Evolutionary conservation across 2,329 filamentous ascomycete genomes (phyloP).

Genomic region (Diaporthe sp.): DNA sequence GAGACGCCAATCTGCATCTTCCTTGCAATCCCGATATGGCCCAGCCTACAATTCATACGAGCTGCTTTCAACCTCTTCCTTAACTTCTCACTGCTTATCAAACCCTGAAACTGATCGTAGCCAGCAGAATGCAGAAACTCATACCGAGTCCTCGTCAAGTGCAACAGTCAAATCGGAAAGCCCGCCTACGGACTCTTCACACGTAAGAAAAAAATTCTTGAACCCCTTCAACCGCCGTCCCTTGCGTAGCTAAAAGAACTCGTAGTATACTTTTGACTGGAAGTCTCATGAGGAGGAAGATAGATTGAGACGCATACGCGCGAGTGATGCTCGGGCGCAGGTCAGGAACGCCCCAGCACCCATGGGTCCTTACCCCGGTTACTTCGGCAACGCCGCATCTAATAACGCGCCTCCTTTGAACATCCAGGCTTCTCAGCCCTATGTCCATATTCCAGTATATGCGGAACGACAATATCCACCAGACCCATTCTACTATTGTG

Average conservation of each 20-base stretch:
- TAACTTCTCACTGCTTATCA: neutral
- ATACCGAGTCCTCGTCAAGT: neutral
- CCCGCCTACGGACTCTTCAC: neutral
- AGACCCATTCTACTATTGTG: neutral
- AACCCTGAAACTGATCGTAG: neutral
- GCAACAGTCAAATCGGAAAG: neutral
- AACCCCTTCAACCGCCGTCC: fast-evolving
- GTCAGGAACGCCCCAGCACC: neutral
- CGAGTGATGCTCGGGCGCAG: neutral
- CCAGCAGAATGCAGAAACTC: neutral
- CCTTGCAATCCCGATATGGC: neutral
- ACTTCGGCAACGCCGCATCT: neutral
- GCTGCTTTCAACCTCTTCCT: neutral
- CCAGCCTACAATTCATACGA: neutral
- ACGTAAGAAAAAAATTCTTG: neutral
- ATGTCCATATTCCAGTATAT: neutral
- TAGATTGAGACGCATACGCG: neutral
- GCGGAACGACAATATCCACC: neutral
- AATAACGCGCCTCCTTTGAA: neutral
- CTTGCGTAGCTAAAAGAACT: neutral
- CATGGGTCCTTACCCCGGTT: neutral
- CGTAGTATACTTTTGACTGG: neutral
- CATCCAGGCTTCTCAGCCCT: neutral
- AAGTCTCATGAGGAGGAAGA: neutral
- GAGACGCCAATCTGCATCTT: neutral